A percentile compares a stretch with the other conserved stretches of the same genome.
phyloP scores from a whole-genome alignment of 331 rosid genomes.

The Rosa hybrid region DNA sequence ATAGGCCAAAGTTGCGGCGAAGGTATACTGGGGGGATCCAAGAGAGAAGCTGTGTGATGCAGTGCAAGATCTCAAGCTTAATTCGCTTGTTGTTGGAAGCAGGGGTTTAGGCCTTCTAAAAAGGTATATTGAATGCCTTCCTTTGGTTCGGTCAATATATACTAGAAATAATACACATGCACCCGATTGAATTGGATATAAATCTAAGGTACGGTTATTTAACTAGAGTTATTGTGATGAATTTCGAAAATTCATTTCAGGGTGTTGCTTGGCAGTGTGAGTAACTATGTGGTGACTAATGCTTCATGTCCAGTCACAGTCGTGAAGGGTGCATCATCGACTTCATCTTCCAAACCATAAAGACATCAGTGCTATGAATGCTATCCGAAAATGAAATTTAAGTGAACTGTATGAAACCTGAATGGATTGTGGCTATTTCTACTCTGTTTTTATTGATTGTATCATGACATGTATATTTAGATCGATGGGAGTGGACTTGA shows the following conservation, averaged over 20 bases:
- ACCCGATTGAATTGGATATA: no score
- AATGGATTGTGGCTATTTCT: no score
- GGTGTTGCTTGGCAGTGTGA: conserved; percentile 76
- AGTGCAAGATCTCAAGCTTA: conserved; percentile 60
- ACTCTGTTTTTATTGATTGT: no score
- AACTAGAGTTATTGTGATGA: no score
- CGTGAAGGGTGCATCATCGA: conserved; percentile 45
- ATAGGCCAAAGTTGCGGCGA: conserved; percentile 64
- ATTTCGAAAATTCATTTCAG: conserved; percentile 24
- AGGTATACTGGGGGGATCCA: conserved; percentile 90
- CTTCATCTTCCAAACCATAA: conserved; percentile 26
- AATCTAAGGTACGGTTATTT: no score
- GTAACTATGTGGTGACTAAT: conserved; percentile 60
- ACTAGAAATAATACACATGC: no score
- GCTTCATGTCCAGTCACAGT: conserved; percentile 82
- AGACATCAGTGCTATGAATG: no score
- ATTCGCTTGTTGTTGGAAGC: conserved; percentile 74
- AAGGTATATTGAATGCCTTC: conserved; percentile 34
- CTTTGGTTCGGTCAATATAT: no score
- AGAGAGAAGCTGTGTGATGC: conserved; percentile 65
- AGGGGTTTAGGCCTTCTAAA: conserved; percentile 72
- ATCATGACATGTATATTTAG: no score
- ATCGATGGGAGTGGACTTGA: no score
- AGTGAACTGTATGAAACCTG: no score
- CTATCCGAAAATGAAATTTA: no score